Evolutionary conservation across 176 grass and related monocot species (phyloP), one percentile per base, ranked within the genome.

Genomic region (Oryza coarctata): DNA sequence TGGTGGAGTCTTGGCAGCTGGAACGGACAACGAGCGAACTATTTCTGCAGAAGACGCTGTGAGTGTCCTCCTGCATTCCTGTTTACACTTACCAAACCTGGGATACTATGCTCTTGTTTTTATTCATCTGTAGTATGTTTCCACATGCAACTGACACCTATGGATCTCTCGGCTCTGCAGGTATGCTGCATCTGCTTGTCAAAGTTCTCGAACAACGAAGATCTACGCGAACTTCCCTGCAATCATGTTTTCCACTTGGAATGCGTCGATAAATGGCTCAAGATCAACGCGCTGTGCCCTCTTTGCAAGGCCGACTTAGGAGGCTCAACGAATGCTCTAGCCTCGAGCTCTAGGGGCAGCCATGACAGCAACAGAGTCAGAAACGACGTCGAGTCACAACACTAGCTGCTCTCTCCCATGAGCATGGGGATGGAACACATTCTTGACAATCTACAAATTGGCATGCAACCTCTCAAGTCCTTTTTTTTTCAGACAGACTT

Each of bases 221-320:
- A 95, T 29, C 79, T 98, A 6, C 86, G 95, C 0, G 92, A 98
- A 41, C 95, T 98, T 67, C 84, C 95, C 45, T 98, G 95, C 40
- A 25, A 62, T 0, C 95, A 98, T 50, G 88, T 93, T 65, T 98
- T 98, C 78, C 95, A 98, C 77, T 88, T 89, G 82, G 95, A 98
- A 12, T 98, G 95, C 39, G 85, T 98, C 31, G 95, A 98, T 31
- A 95, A 98, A 78, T 98, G 95, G 95, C 90, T 98, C 35, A 89
- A 93, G 80, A 98, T 98, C 75, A 98, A 95, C 43, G 92, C 95
- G 6, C 8, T 95, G 49, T 98, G 95, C 33, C 95, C 95, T 76
- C 92, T 98, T 49, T 98, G 95, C 76, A 95, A 98, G 82, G 75
- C 88, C 14, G 95, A 95, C 68, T 82, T 98, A 65, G 84, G 73